Percentiles rank a stretch among this genome's conserved stretches.
Conservation (phyloP, 2,329 filamentous ascomycete species). For the Colletotrichum chrysophilum region DNA sequence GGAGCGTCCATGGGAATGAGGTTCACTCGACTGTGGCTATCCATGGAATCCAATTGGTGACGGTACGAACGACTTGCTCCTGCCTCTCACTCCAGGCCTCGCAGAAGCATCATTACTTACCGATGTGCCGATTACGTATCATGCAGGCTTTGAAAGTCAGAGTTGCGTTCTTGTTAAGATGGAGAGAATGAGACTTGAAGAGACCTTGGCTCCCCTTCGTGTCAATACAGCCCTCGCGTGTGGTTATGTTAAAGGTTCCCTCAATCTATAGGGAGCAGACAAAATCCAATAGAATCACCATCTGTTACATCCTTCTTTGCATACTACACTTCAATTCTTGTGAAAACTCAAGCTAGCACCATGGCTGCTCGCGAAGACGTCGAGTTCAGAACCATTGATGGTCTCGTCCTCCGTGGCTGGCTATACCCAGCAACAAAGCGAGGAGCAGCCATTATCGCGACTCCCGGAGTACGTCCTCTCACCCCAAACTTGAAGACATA, state of each 20-base stretch:
- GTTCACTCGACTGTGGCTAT: not conserved
- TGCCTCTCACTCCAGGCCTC: not conserved
- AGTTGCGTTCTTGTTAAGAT: not conserved
- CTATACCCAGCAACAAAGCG: slow-evolving; percentile 35
- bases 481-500: too few species aligned
- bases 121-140: not conserved
- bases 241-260: not conserved
- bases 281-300: not conserved
- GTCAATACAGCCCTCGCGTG: not conserved
- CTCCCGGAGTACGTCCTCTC: slow-evolving; percentile 27
- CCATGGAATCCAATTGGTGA: not conserved
- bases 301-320: not conserved
- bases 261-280: not conserved
- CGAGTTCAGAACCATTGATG: slow-evolving; percentile 46
- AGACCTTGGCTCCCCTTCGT: not conserved
- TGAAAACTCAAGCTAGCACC: not conserved
- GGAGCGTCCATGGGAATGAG: not conserved
- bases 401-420: slow-evolving; percentile 39
- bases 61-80: not conserved
- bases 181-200: not conserved
- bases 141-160: not conserved
- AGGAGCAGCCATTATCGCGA: slow-evolving; percentile 33
- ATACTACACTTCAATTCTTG: not conserved
- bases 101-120: not conserved
- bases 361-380: slow-evolving; percentile 28